Conservation (phyloP, 1,284 basidiomycete genomes). For the Rugiboletus extremiorientalis region DNA sequence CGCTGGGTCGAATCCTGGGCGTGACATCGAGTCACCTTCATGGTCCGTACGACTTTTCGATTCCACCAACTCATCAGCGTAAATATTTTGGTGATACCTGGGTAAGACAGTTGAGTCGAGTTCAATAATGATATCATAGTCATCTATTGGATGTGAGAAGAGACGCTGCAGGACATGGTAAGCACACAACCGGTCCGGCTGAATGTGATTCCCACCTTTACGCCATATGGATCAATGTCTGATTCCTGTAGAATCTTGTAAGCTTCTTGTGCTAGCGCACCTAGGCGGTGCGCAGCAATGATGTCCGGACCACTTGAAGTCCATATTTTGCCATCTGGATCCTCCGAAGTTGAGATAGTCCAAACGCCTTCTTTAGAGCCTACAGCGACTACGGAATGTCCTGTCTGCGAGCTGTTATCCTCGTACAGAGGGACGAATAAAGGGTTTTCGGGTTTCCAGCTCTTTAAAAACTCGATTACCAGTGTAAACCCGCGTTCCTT, state of each 20-base stretch:
- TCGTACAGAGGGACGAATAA: conserved; percentile 62
- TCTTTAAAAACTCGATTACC: conserved; percentile 72
- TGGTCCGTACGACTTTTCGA: conserved; percentile 46
- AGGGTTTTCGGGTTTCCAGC: conserved; percentile 83
- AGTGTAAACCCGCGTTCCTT: conserved; percentile 83
- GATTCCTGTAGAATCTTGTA: conserved; percentile 37
- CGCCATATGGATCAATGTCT: conserved; percentile 37
- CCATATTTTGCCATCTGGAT: conserved; percentile 77
- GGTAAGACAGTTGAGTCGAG: conserved; percentile 67
- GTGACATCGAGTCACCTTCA: conserved; percentile 34
- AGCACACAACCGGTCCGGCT: background rate
- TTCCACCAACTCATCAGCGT: conserved; percentile 47
- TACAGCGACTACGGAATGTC: conserved; percentile 22
- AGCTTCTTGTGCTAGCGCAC: conserved; percentile 72
- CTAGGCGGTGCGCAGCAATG: conserved; percentile 70
- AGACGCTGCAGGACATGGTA: conserved; percentile 51
- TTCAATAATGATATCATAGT: conserved; percentile 87
- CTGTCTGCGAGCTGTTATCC: conserved; percentile 25
- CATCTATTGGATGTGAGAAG: conserved; percentile 80
- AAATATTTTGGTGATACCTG: conserved; percentile 72
- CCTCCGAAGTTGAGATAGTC: conserved; percentile 81
- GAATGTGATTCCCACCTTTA: conserved; percentile 46
- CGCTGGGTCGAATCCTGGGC: conserved; percentile 84
- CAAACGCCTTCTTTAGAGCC: conserved; percentile 60
- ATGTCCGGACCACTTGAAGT: conserved; percentile 61